A percentile compares a stretch with the other conserved stretches of the same genome.
These are phyloP conservation scores for Rhinocladiella mackenziei DNA, from an alignment of 2,329 filamentous ascomycete species.

Conservation along the genomic window DNA sequence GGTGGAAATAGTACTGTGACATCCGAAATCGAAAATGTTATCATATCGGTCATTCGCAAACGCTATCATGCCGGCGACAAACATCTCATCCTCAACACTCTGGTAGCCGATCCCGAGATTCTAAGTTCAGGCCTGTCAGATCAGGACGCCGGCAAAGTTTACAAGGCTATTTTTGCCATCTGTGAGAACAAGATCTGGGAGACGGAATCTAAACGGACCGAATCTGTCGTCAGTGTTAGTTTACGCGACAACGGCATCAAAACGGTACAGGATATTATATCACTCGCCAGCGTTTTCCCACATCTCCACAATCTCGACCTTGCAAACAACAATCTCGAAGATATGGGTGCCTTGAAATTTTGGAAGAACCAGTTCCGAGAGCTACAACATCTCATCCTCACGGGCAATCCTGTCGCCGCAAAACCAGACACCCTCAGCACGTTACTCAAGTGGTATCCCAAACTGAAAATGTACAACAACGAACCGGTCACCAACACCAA, in stretches of 20 bases:
- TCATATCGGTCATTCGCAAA: slow-evolving; percentile 57
- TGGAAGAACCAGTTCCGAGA: slow-evolving; percentile 77
- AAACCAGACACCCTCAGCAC: slow-evolving; percentile 62
- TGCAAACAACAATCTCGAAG: slow-evolving; percentile 73
- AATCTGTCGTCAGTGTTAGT: slow-evolving; percentile 76
- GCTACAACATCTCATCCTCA: slow-evolving; percentile 75
- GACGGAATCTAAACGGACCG: slow-evolving; percentile 64
- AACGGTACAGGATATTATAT: slow-evolving; percentile 67
- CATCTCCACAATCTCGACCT: slow-evolving; percentile 85
- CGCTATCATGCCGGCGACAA: slow-evolving; percentile 71
- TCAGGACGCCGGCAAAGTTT: slow-evolving; percentile 73
- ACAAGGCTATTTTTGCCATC: slow-evolving; percentile 84
- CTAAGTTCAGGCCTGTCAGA: slow-evolving; percentile 72
- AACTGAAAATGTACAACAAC: slow-evolving; percentile 70
- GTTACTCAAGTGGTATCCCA: slow-evolving; percentile 77
- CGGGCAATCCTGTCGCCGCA: slow-evolving; percentile 68
- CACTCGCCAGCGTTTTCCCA: slow-evolving; percentile 73
- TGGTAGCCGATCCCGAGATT: slow-evolving; percentile 69
- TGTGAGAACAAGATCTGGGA: slow-evolving; percentile 71
- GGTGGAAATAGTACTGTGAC: slow-evolving; percentile 9
- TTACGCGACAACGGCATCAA: slow-evolving; percentile 75
- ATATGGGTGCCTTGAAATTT: slow-evolving; percentile 61
- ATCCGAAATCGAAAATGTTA: slow-evolving; percentile 36
- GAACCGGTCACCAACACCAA: slow-evolving; percentile 64
- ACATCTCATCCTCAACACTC: slow-evolving; percentile 74